phyloP scores from a whole-genome alignment of 2,329 filamentous ascomycete genomes.

The Fusarium sp. region DNA sequence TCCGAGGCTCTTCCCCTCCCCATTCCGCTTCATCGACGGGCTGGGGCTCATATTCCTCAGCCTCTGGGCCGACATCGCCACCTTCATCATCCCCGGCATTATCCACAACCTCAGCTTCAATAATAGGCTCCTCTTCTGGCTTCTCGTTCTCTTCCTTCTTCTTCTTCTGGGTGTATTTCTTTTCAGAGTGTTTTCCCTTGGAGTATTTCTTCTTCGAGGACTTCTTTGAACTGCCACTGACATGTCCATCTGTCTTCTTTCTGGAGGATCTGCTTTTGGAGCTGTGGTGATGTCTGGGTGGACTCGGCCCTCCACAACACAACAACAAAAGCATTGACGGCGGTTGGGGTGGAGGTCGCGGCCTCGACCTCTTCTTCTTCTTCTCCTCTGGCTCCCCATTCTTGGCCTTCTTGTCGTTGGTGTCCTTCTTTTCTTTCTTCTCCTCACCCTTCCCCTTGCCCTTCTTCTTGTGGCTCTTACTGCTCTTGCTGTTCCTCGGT shows the following conservation, averaged over 20 bases:
- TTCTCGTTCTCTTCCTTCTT: neutral
- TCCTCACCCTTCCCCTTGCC: neutral
- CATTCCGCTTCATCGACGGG: no score
- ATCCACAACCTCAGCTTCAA: no score
- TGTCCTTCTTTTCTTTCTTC: constrained; percentile 6
- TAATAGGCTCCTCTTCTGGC: neutral
- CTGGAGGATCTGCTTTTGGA: no score
- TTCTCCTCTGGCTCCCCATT: neutral
- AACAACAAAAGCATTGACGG: neutral
- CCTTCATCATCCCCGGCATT: no score
- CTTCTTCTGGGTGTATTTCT: neutral
- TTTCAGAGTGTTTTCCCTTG: constrained; percentile 14
- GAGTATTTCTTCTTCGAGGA: neutral
- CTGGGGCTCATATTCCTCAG: no score
- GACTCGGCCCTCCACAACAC: neutral
- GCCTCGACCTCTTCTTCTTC: constrained; percentile 1
- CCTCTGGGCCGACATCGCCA: no score
- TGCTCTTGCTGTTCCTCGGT: no score
- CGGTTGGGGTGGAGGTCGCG: no score
- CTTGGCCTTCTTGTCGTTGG: constrained; percentile 13
- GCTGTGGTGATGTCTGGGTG: neutral
- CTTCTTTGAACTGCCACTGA: neutral
- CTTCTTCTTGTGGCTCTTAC: neutral
- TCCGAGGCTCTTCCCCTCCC: no score
- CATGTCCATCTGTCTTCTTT: neutral